Conservation (phyloP, 2,329 filamentous ascomycete species). For the Albophoma yamanashiensis region DNA sequence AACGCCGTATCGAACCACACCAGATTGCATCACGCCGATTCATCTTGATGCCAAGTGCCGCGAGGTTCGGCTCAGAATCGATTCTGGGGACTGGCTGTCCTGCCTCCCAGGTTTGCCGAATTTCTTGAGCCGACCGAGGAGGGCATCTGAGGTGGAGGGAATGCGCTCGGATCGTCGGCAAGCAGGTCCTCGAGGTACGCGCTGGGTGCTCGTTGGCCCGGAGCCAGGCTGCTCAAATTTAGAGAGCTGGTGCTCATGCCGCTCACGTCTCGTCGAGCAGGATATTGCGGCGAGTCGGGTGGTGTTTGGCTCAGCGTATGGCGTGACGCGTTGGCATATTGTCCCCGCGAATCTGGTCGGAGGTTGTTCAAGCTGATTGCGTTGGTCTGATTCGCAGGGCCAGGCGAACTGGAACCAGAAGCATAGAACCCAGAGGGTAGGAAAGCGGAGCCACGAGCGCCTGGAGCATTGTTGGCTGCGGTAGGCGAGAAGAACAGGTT, state of each 20-base stretch:
- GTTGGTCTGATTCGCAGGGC: conserved; percentile 34
- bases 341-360: conserved; percentile 45
- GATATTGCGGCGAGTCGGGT: conserved; percentile 52
- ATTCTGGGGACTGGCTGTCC: conserved; percentile 11
- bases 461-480: conserved; percentile 51
- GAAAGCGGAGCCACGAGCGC: conserved; percentile 65
- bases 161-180: conserved; percentile 54
- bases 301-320: conserved; percentile 41
- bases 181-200: conserved; percentile 86
- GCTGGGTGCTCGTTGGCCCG: conserved; percentile 68
- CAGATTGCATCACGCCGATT: neutral
- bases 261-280: conserved; percentile 40
- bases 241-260: conserved; percentile 58
- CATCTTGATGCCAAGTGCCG: neutral
- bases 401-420: conserved; percentile 45
- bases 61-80: conserved; percentile 11
- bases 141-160: conserved; percentile 33
- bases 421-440: conserved; percentile 89
- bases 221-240: conserved; percentile 44
- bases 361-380: conserved; percentile 53
- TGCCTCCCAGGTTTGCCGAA: conserved; percentile 1
- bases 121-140: conserved; percentile 6
- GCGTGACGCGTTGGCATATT: conserved; percentile 27
- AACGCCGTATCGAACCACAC: neutral
- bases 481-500: conserved; percentile 95